phyloP scores from a whole-genome alignment of 768 basidiomycete species.

The Lentinus brumalis region DNA sequence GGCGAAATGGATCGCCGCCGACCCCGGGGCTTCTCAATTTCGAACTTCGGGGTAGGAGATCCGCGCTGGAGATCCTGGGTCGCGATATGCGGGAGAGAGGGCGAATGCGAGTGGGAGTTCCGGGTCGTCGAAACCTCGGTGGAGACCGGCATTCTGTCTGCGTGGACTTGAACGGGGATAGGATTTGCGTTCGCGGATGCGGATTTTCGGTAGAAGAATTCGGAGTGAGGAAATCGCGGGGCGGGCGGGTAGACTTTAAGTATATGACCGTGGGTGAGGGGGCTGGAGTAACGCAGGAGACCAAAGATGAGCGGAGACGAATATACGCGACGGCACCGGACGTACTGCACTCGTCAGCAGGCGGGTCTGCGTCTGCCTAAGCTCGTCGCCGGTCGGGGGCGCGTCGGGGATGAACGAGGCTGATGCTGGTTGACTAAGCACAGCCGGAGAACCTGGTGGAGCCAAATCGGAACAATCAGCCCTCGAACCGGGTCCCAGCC shows the following conservation, averaged over 20 bases:
- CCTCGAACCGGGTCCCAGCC: not conserved
- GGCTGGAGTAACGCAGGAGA: not conserved
- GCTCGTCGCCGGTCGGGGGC: no score
- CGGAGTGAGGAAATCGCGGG: not conserved
- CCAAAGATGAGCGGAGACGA: not conserved
- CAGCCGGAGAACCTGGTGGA: not conserved
- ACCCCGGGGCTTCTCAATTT: constrained; percentile 17
- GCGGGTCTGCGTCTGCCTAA: no score
- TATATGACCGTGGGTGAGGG: not conserved
- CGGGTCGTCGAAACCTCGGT: constrained; percentile 14
- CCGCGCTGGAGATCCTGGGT: constrained; percentile 16
- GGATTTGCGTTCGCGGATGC: not conserved
- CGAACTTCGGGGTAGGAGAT: constrained; percentile 18
- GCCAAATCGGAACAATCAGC: not conserved
- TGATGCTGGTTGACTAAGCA: not conserved
- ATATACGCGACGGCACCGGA: not conserved
- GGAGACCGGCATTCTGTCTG: constrained; percentile 16
- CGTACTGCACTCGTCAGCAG: not conserved
- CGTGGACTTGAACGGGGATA: not conserved
- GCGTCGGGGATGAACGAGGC: no score
- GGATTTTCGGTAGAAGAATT: no score
- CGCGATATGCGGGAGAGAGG: not conserved
- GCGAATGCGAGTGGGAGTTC: not conserved
- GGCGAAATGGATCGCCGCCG: constrained; percentile 1
- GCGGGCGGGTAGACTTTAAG: not conserved